Conservation (phyloP, 257 asterid genomes). For the Solanum appendiculatum region DNA sequence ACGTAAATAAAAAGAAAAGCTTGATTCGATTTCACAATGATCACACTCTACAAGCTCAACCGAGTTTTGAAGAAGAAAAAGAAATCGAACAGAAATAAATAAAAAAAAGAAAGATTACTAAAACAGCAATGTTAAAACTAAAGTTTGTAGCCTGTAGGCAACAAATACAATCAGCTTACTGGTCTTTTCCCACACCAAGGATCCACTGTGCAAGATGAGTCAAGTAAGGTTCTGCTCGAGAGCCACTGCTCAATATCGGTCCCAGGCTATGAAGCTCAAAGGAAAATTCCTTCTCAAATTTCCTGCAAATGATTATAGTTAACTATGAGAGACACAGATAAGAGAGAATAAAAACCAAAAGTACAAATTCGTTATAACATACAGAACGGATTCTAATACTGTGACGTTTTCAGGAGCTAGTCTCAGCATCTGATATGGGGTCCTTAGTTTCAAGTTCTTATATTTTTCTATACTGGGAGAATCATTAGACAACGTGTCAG, state of each 20-base stretch:
- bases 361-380: conserved; percentile 14
- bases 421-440: conserved; percentile 43
- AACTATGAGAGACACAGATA: not conserved
- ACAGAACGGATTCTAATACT: conserved; percentile 64
- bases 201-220: conserved; percentile 98
- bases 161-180: conserved; percentile 10
- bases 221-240: conserved; percentile 82
- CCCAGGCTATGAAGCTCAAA: conserved; percentile 76
- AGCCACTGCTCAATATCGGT: conserved; percentile 84
- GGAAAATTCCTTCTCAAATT: conserved; percentile 73
- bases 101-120: not conserved
- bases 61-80: not conserved
- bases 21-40: not conserved
- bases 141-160: not conserved
- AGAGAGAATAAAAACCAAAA: not conserved
- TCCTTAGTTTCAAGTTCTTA: conserved; percentile 54
- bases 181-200: conserved; percentile 86
- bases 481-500: conserved; percentile 11
- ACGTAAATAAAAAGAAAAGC: not conserved
- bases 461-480: conserved; percentile 33
- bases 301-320: conserved; percentile 32
- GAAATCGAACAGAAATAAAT: not conserved
- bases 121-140: not conserved
- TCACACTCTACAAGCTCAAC: not conserved
- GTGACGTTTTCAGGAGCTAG: conserved; percentile 51